phyloP scores from a whole-genome alignment of 345 rosid genomes.

The Nephelium lappaceum region DNA sequence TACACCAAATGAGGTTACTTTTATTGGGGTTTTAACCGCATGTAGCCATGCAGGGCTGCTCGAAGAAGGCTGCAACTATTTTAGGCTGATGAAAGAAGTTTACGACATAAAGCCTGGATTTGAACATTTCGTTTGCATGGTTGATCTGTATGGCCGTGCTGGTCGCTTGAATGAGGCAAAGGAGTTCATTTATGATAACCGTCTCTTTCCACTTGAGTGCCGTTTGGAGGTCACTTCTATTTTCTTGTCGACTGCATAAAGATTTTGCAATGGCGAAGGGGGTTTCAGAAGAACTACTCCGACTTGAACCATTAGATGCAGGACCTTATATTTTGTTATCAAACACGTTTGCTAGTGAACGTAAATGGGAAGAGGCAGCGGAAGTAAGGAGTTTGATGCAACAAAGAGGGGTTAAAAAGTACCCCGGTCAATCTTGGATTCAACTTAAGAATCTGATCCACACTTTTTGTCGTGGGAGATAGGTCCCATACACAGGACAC shows the following conservation, averaged over 20 bases:
- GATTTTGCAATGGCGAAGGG: constrained; percentile 42
- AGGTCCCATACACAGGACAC: constrained; percentile 34
- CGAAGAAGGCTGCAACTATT: constrained; percentile 48
- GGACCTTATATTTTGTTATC: constrained; percentile 49
- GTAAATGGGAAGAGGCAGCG: constrained; percentile 48
- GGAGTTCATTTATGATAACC: constrained; percentile 45
- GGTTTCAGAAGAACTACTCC: constrained; percentile 41
- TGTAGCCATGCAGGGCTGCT: constrained; percentile 58
- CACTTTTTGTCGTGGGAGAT: constrained; percentile 41
- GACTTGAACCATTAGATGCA: constrained; percentile 40
- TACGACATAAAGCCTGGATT: constrained; percentile 43
- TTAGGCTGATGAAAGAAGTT: constrained; percentile 46
- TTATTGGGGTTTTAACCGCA: constrained; percentile 55
- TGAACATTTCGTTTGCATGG: constrained; percentile 63
- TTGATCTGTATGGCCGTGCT: constrained; percentile 57
- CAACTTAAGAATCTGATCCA: constrained; percentile 41
- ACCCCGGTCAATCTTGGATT: constrained; percentile 64
- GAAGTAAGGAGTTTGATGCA: constrained; percentile 43
- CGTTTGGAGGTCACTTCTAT: constrained; percentile 55
- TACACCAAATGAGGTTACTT: constrained; percentile 49
- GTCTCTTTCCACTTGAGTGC: constrained; percentile 36
- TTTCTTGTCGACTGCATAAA: constrained; percentile 53
- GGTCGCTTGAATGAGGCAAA: constrained; percentile 46
- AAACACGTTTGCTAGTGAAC: constrained; percentile 39
- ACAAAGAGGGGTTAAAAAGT: constrained; percentile 39